Percentiles rank a stretch among this genome's conserved stretches.
These are phyloP conservation scores for Hypoxylon lenormandii DNA, from an alignment of 495 filamentous ascomycete genomes.

Conservation along the genomic window DNA sequence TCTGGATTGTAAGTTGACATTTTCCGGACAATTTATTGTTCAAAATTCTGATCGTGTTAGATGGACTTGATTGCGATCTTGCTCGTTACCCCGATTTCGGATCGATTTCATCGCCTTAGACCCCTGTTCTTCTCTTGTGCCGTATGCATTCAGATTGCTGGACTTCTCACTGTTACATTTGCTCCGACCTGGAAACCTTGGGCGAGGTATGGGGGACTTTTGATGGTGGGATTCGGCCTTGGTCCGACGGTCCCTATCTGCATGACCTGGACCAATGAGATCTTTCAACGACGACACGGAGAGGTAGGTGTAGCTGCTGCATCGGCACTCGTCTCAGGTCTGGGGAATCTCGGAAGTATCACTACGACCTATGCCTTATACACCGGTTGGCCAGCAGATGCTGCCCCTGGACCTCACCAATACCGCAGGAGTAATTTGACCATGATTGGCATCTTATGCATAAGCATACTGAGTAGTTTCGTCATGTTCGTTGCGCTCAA, in stretches of 20 bases:
- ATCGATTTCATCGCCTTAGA: slow-evolving; percentile 85
- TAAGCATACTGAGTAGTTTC: slow-evolving; percentile 77
- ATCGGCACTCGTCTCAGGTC: slow-evolving; percentile 83
- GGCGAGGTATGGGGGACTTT: slow-evolving; percentile 87
- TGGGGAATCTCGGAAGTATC: slow-evolving; percentile 86
- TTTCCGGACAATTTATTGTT: neutral
- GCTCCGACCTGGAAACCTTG: slow-evolving; percentile 75
- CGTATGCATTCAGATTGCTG: slow-evolving; percentile 81
- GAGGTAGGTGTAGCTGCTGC: slow-evolving; percentile 94
- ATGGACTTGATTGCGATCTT: slow-evolving; percentile 91
- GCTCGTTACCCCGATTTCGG: slow-evolving; percentile 83
- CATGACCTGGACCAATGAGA: slow-evolving; percentile 92
- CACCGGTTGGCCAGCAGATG: slow-evolving; percentile 83
- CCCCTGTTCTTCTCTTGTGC: slow-evolving; percentile 84
- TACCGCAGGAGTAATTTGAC: slow-evolving; percentile 85
- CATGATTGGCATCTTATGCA: slow-evolving; percentile 85
- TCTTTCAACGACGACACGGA: slow-evolving; percentile 88
- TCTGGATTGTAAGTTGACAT: slow-evolving; percentile 78
- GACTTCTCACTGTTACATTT: slow-evolving; percentile 82
- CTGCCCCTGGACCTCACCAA: slow-evolving; percentile 71
- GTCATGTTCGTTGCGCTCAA: slow-evolving; percentile 74
- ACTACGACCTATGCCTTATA: slow-evolving; percentile 90
- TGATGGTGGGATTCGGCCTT: slow-evolving; percentile 90
- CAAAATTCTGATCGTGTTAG: slow-evolving; percentile 50
- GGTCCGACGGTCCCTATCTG: slow-evolving; percentile 91